Conservation (phyloP, 1,284 basidiomycete species). For the Pterulicium gracile region DNA sequence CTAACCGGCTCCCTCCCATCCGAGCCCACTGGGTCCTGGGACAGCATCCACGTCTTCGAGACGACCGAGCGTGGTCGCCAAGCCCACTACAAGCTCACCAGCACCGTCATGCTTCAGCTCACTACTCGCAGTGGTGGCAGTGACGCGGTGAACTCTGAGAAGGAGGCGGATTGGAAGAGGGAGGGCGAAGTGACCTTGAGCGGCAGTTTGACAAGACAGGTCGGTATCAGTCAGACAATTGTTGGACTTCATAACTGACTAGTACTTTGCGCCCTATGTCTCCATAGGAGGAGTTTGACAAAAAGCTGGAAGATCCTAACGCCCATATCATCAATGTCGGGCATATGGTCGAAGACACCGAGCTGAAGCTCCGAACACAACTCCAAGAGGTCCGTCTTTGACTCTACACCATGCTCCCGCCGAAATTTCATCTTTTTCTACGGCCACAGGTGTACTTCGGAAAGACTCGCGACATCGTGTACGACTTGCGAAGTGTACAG, state of each 20-base stretch:
- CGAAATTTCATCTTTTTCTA: constrained; percentile 7
- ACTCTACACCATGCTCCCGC: constrained; percentile 3
- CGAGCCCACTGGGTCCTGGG: constrained; percentile 83
- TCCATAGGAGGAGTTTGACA: constrained; percentile 73
- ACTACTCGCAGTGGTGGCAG: constrained; percentile 43
- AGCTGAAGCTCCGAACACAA: constrained; percentile 96
- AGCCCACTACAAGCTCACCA: constrained; percentile 95
- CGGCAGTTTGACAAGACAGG: constrained; percentile 96
- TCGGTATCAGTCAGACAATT: constrained; percentile 33
- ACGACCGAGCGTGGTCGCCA: constrained; percentile 80
- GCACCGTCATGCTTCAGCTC: constrained; percentile 95
- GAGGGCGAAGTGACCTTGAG: constrained; percentile 78
- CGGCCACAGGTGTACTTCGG: constrained; percentile 95
- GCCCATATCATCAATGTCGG: constrained; percentile 92
- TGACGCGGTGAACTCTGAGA: constrained; percentile 32
- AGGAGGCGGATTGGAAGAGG: constrained; percentile 35
- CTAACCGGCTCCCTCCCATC: constrained; percentile 41
- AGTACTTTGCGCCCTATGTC: constrained; percentile 2
- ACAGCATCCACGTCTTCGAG: constrained; percentile 98
- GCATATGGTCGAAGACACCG: constrained; percentile 95
- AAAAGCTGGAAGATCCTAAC: constrained; percentile 62
- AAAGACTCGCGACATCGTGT: constrained; percentile 93
- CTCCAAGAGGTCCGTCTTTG: constrained; percentile 61
- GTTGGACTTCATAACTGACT: too few species aligned
- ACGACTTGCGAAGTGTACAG: constrained; percentile 80